Evolutionary conservation across 768 basidiomycete species (phyloP).

Genomic region (Rhodotorula taiwanensis): DNA sequence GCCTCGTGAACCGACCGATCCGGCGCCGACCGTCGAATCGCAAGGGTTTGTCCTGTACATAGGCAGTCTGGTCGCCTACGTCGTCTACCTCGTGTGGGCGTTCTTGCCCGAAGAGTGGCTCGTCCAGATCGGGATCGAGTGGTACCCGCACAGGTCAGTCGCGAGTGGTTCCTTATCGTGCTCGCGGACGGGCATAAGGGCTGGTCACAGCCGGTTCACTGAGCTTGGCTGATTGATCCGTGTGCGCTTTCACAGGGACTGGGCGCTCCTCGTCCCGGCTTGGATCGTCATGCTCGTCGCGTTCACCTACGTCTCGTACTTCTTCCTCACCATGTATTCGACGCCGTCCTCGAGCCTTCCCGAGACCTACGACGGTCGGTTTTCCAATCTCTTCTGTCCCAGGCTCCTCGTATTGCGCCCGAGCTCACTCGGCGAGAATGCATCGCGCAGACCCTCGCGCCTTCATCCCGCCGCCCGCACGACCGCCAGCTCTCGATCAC

Average conservation of each 20-base stretch:
- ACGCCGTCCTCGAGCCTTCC: constrained; percentile 58
- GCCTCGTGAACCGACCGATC: constrained; percentile 28
- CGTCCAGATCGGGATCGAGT: constrained; percentile 59
- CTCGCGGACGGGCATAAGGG: too few relatives aligned
- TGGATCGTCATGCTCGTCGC: constrained; percentile 65
- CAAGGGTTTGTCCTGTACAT: constrained; percentile 50
- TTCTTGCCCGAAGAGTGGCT: constrained; percentile 67
- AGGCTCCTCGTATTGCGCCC: too few relatives aligned
- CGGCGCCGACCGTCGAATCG: constrained; percentile 31
- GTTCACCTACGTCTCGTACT: constrained; percentile 69
- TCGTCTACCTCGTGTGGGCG: constrained; percentile 72
- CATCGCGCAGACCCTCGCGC: not conserved
- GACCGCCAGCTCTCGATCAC: not conserved
- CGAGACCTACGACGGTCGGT: not conserved
- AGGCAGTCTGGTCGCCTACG: constrained; percentile 82
- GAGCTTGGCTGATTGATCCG: too few relatives aligned
- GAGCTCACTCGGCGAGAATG: too few relatives aligned
- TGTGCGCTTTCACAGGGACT: constrained; percentile 55
- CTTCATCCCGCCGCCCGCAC: constrained; percentile 2
- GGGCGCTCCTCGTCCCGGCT: constrained; percentile 74
- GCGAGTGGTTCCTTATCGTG: too few relatives aligned
- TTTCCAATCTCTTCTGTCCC: too few relatives aligned
- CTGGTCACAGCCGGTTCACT: not conserved
- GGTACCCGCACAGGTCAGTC: constrained; percentile 79
- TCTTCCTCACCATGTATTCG: constrained; percentile 62